Evolutionary conservation across 441 rosid genomes (phyloP), one percentile per base, ranked within the genome.

Genomic region (Bruguiera hainesii): DNA sequence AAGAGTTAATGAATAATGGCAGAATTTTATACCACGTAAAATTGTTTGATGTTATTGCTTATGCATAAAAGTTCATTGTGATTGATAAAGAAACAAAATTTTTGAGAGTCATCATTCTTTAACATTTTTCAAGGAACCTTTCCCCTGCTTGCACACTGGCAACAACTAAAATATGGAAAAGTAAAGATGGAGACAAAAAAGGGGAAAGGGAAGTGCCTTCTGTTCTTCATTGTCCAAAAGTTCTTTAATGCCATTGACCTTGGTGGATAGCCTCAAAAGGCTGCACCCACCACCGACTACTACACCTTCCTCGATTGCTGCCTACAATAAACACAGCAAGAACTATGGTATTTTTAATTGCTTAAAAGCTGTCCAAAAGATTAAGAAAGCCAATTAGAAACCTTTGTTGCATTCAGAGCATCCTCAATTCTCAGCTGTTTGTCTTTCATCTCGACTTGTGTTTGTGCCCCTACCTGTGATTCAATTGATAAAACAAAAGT

Each of bases 391-490:
- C 21, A 67, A 61, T 35, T 35, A 56, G 56, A 46, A 66, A 89
- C 97, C 96, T 94, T 94, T 6, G 98, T 94, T 58, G 98, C 97
- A 76, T 94, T 94, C 71, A 91, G 68, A 73, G 98, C 96, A 85
- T 91, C 98, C 82, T 91, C 98, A 37, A 85, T 77, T 63, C 88
- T 84, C 56, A 91, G 84, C 79, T 88, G 90, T 71, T 91, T 94
- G 73, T 94, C 98, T 80, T 89, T 94, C 81, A 89, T 73, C 76
- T 94, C 97, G 63, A 89, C 86, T 72, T 83, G 84, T 2, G 97
- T 94, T 66, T 87, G 97, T 70, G 97, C 97, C 75, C 98, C 98
- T 23, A 89, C 97, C 96, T 93, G 57, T 65, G 33, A 48, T 73
- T 74, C 52, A 59, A 64, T 25, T 58, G 63, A 37, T 67, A 66